Base-by-base conservation (phyloP, 495 filamentous ascomycete genomes). In the Lepraria neglecta region DNA sequence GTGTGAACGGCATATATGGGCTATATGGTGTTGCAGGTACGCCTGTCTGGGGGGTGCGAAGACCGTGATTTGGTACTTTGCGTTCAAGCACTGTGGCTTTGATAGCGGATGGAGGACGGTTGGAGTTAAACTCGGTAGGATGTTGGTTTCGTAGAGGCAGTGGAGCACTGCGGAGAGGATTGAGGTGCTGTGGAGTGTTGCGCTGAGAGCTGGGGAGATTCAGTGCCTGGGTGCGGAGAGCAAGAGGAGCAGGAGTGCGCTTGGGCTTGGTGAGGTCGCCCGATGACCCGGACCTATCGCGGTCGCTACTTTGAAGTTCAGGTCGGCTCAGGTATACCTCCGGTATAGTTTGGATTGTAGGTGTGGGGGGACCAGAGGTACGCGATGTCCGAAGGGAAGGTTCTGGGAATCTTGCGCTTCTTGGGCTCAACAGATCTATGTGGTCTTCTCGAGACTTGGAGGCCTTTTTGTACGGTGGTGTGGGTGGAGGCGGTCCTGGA, bases 1-100 rank as follows among this genome's bases (percentile, higher is more conserved):
- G 91, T 2, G 87, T 90, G 69, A 88, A 92, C 0, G 92, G 92
- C 80, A 95, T 94, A 69, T 97, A 97, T 6, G 92, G 89, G 58
- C 83, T 87, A 72, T 97, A 96, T 6, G 92, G 92, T 9, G 83
- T 86, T 40, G 80, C 77, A 0, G 90, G 84, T 45, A 88, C 82
- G 6, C 87, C 90, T 0, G 88, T 91, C 66, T 82, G 80, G 0
- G 89, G 89, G 9, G 84, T 83, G 51, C 74, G 75, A 64, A 79
- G 58, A n/a, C 77, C 76, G 3, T 76, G 77, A 54, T 61, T 60
- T 21, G 63, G 67, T 27, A 77, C 68, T 5, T 81, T 79, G 4
- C 89, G 78, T 63, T 92, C 90, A 21, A 92, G 77, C 6, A 90
- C 84, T 0, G 89, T 91, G 17, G 88, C 88, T 75, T 90, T 92